Conservation (phyloP, 2,329 filamentous ascomycete genomes). For the Colletotrichum sp. region DNA sequence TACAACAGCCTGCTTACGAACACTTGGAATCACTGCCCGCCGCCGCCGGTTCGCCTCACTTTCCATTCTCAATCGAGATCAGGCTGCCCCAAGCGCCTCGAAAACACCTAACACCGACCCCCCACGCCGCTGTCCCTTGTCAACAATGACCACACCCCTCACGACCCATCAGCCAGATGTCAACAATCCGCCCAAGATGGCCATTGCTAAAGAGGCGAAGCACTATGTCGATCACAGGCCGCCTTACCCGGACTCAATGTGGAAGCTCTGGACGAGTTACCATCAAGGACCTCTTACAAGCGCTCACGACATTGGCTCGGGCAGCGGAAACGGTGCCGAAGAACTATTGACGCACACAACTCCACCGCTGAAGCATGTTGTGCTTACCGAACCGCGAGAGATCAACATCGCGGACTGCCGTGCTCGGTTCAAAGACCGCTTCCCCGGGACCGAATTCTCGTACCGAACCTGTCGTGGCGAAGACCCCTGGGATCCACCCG, state of each 20-base stretch:
- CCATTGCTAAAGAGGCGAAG: constrained; percentile 4
- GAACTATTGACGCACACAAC: background rate
- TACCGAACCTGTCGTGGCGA: background rate
- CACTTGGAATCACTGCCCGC: background rate
- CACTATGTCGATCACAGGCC: constrained; percentile 12
- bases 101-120: background rate
- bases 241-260: constrained; percentile 8
- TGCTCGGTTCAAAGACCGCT: background rate
- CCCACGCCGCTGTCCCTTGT: background rate
- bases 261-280: constrained; percentile 4
- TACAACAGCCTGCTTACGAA: background rate
- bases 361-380: background rate
- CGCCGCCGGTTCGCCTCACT: background rate
- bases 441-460: background rate
- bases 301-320: background rate
- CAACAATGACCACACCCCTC: background rate
- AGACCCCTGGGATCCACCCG: background rate
- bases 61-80: background rate
- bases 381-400: background rate
- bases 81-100: background rate
- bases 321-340: background rate
- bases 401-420: background rate
- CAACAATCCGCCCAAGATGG: background rate
- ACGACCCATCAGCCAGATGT: background rate
- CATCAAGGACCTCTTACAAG: background rate